A percentile compares a stretch with the other conserved stretches of the same genome.
These are phyloP conservation scores for Alternaria sp. DNA, from an alignment of 2,329 filamentous ascomycete species.

Conservation along the genomic window DNA sequence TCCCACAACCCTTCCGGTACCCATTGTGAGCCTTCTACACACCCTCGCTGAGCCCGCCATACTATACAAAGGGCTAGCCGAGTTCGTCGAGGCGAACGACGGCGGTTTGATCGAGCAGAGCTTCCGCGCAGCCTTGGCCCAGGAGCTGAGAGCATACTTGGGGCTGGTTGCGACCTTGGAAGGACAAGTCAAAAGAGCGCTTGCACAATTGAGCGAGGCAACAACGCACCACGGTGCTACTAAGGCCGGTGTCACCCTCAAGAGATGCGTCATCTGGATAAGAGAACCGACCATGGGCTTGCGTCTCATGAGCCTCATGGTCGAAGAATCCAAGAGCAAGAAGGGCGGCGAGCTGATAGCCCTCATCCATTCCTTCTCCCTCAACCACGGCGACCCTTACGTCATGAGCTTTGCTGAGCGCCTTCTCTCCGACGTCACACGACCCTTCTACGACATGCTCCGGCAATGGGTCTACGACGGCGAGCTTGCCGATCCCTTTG, in stretches of 20 bases:
- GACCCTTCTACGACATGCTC: conserved; percentile 96
- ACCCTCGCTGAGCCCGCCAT: conserved; percentile 91
- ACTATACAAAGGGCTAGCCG: conserved; percentile 81
- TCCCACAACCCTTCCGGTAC: conserved; percentile 80
- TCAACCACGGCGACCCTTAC: conserved; percentile 93
- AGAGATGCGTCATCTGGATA: conserved; percentile 96
- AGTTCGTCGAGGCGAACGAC: conserved; percentile 81
- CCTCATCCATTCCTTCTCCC: conserved; percentile 90
- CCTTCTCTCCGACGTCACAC: conserved; percentile 83
- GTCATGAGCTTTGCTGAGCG: conserved; percentile 93
- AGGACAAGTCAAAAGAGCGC: conserved; percentile 84
- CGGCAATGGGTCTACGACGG: conserved; percentile 98
- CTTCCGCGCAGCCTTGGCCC: conserved; percentile 82
- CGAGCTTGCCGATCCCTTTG: conserved; percentile 93
- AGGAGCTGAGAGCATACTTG: conserved; percentile 87
- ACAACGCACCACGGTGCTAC: conserved; percentile 75
- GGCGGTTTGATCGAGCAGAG: conserved; percentile 91
- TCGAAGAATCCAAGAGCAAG: conserved; percentile 83
- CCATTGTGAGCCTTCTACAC: conserved; percentile 85
- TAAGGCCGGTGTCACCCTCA: conserved; percentile 90
- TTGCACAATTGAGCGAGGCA: conserved; percentile 75
- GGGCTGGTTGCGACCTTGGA: conserved; percentile 91
- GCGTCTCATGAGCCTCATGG: conserved; percentile 90
- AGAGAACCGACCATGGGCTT: conserved; percentile 95
- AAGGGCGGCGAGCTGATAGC: conserved; percentile 93